Evolutionary conservation across 345 rosid genomes (phyloP).

Genomic region (Microthlaspi erraticum): DNA sequence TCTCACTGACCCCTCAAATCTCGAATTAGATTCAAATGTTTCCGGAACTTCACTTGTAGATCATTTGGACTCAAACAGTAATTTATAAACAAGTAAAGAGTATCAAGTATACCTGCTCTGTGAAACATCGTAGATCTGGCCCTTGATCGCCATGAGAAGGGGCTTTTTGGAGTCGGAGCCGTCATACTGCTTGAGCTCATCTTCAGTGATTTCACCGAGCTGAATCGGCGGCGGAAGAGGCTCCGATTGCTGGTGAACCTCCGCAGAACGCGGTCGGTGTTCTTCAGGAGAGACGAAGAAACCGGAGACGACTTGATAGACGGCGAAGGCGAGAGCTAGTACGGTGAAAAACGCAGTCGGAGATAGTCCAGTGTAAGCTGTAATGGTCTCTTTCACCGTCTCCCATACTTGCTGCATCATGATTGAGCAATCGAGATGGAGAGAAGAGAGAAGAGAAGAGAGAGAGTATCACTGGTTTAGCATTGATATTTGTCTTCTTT

Average conservation of each 20-base stretch:
- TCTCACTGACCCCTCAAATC: constrained; percentile 6
- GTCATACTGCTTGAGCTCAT: constrained; percentile 79
- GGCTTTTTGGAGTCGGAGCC: constrained; percentile 84
- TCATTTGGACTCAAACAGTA: background rate
- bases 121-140: constrained; percentile 99
- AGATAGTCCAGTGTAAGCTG: constrained; percentile 87
- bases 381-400: constrained; percentile 75
- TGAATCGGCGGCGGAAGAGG: constrained; percentile 96
- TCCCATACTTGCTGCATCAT: constrained; percentile 95
- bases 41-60: background rate
- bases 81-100: background rate
- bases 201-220: constrained; percentile 90
- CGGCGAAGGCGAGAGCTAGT: constrained; percentile 69
- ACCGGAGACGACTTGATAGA: constrained; percentile 72
- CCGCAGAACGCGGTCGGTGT: constrained; percentile 51
- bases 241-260: constrained; percentile 57
- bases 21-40: background rate
- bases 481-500: background rate
- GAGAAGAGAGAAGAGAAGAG: constrained; percentile 4
- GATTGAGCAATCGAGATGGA: constrained; percentile 13
- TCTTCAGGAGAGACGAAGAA: constrained; percentile 59
- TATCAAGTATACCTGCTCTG: constrained; percentile 72
- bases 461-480: constrained; percentile 7
- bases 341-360: constrained; percentile 83
- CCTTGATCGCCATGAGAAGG: constrained; percentile 96